phyloP scores from a whole-genome alignment of 768 basidiomycete genomes.

The Serpula lacrymans region DNA sequence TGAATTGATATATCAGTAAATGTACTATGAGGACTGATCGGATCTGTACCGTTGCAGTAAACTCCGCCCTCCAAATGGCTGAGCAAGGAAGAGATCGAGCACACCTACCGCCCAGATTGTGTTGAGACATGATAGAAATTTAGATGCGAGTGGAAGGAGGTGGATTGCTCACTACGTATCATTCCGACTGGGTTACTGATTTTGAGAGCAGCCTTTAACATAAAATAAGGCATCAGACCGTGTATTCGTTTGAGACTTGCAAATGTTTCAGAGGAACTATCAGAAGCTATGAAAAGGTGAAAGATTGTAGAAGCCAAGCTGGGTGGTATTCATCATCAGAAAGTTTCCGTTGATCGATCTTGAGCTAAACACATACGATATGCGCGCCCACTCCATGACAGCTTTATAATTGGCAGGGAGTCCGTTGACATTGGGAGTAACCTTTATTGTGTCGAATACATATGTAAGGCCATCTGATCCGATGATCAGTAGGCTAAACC shows the following conservation, averaged over 20 bases:
- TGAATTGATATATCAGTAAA: neutral
- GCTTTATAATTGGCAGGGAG: slow-evolving; percentile 84
- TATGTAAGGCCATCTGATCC: slow-evolving; percentile 78
- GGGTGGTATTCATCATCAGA: slow-evolving; percentile 2
- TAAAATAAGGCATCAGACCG: slow-evolving; percentile 96
- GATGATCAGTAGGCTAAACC: neutral
- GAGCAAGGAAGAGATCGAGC: slow-evolving; percentile 92
- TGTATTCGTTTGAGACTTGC: slow-evolving; percentile 88
- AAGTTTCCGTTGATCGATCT: neutral
- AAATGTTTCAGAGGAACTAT: slow-evolving; percentile 87
- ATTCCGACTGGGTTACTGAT: slow-evolving; percentile 96
- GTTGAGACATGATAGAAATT: slow-evolving; percentile 1
- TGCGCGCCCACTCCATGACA: slow-evolving; percentile 94
- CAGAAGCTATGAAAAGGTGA: slow-evolving; percentile 90
- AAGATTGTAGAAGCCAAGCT: slow-evolving; percentile 97
- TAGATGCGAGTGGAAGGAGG: slow-evolving; percentile 1
- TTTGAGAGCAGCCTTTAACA: slow-evolving; percentile 86
- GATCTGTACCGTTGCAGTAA: slow-evolving; percentile 74
- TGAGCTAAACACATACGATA: slow-evolving; percentile 77
- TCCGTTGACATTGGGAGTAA: slow-evolving; percentile 69
- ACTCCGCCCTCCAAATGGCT: slow-evolving; percentile 93
- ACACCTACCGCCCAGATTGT: slow-evolving; percentile 48
- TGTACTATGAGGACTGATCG: neutral
- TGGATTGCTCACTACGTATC: slow-evolving; percentile 71
- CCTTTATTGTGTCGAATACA: slow-evolving; percentile 86